A percentile compares a stretch with the other conserved stretches of the same genome.
phyloP scores from a whole-genome alignment of 2,329 filamentous ascomycete species.

The Aschersonia sp. region DNA sequence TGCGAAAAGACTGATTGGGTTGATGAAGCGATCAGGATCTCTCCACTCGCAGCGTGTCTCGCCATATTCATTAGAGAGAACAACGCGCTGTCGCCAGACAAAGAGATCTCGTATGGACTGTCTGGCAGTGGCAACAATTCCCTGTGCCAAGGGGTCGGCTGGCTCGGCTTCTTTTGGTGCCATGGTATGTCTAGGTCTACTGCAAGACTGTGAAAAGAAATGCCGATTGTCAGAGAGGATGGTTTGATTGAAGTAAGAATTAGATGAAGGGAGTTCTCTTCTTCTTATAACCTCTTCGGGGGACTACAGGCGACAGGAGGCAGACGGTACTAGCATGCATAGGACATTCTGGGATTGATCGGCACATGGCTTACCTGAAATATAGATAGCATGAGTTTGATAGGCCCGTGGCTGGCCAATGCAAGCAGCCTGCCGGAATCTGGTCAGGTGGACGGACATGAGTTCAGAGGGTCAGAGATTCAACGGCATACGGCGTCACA shows the following conservation, averaged over 20 bases:
- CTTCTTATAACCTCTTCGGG: neutral
- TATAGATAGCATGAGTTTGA: neutral
- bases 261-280: neutral
- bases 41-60: conserved; percentile 57
- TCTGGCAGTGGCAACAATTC: conserved; percentile 47
- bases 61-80: conserved; percentile 48
- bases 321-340: neutral
- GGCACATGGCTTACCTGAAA: neutral
- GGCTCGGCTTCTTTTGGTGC: conserved; percentile 22
- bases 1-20: conserved; percentile 55
- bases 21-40: conserved; percentile 47
- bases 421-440: neutral
- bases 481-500: neutral
- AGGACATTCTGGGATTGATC: neutral
- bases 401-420: neutral
- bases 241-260: neutral
- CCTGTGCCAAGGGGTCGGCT: conserved; percentile 54
- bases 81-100: conserved; percentile 59
- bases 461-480: neutral
- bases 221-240: neutral
- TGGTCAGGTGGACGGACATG: neutral
- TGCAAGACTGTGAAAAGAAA: neutral
- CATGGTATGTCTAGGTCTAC: neutral
- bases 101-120: conserved; percentile 52
- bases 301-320: neutral